Base-by-base conservation (phyloP, 371 early-diverging fungal genomes). In the Mucor irregularis region DNA sequence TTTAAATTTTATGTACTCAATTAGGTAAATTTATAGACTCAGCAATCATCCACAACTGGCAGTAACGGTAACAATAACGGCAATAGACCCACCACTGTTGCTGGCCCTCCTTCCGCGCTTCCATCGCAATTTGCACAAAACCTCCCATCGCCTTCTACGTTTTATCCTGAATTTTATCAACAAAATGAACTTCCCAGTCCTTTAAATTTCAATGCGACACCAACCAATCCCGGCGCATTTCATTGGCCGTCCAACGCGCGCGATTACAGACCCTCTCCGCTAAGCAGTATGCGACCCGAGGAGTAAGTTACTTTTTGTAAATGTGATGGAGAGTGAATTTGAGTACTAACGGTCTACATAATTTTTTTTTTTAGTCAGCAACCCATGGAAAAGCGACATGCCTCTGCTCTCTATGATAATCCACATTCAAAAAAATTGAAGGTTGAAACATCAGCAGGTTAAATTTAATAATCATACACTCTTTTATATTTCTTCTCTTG, bases 111-210 rank as follows among this genome's bases (percentile, higher is more conserved):
- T 33, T 49, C 56, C 19, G 49, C 49, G 11, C 13, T 49, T 3
- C 79, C 82, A 3, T 78, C 80, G 24, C 83, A 89, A 62, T 88
- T 88, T 58, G 87, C 87, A 25, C 89, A 89, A 61, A 89, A 86
- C 52, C 64, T 90, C 24, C 90, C 90, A 4, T 89, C 90, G 8
- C 90, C 90, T 5, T 86, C 85, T 8, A 79, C 87, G 3, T 88
- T 90, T 57, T 90, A 88, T 62, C 86, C 88, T 4, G 80, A 88
- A 51, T 85, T 90, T 38, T 90, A 90, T 50, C 85, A 83, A 50
- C 83, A 78, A 57, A 76, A 69, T 53, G 86, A 83, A 49, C 49
- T 78, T 53, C 84, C 76, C n/a, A 85, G 86, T 42, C 86, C 86
- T 16, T 68, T 86, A 43, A 78, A 84, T 51, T 85, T 85, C 59